These are phyloP conservation scores for Cyclocybe aegerita DNA, from an alignment of 768 basidiomycete species.

Conservation along the genomic window DNA sequence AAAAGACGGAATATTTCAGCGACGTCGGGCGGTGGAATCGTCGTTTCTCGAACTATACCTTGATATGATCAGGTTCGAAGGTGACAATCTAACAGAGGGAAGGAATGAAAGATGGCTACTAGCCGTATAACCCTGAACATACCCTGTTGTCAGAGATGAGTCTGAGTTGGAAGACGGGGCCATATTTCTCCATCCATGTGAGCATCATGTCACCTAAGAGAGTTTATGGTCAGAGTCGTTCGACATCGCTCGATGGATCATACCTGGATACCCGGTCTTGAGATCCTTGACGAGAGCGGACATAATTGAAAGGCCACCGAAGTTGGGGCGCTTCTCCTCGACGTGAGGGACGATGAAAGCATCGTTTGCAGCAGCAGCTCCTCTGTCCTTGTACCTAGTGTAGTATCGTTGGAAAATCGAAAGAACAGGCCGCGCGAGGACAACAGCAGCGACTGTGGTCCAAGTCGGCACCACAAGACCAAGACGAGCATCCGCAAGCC, in stretches of 20 bases:
- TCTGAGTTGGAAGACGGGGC: too few relatives aligned
- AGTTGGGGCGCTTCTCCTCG: constrained; percentile 8
- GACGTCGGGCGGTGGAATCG: too few relatives aligned
- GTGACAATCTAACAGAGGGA: too few relatives aligned
- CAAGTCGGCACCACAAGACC: constrained; percentile 2
- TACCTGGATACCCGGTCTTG: constrained; percentile 41
- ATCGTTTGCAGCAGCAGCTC: constrained; percentile 7
- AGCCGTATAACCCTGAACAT: too few relatives aligned
- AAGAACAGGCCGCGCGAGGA: constrained; percentile 10
- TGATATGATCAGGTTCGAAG: too few relatives aligned
- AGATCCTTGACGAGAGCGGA: constrained; percentile 5
- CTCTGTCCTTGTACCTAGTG: constrained; percentile 7
- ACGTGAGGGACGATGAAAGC: constrained; percentile 12
- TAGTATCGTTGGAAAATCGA: constrained; percentile 15
- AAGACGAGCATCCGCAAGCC: neutral
- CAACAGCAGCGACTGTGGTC: neutral
- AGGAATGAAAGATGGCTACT: too few relatives aligned
- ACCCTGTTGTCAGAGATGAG: too few relatives aligned
- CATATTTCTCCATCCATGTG: too few relatives aligned
- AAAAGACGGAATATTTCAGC: constrained; percentile 16
- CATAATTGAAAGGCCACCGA: constrained; percentile 12
- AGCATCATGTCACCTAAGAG: too few relatives aligned
- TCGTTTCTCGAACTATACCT: too few relatives aligned
- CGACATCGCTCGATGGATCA: constrained; percentile 53
- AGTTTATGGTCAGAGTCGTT: too few relatives aligned